Conservation (phyloP, 805 yeast species). For the Metschnikowia orientalis region DNA sequence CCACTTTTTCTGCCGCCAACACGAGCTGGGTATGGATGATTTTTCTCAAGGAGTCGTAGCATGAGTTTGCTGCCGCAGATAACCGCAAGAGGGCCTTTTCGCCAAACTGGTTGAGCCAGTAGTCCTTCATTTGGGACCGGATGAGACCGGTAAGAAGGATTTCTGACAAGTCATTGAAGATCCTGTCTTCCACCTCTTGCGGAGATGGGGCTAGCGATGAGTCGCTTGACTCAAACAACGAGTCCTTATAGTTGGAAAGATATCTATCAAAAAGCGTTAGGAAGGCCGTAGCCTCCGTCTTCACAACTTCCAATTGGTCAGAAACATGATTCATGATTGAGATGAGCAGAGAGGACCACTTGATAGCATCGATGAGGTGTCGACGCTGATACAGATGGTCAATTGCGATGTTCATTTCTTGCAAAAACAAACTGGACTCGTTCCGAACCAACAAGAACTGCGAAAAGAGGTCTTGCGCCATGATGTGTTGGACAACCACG, state of each 20-base stretch:
- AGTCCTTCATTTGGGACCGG: constrained; percentile 47
- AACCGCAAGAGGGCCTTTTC: constrained; percentile 61
- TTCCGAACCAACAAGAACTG: constrained; percentile 26
- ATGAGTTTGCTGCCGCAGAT: constrained; percentile 44
- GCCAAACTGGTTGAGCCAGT: constrained; percentile 62
- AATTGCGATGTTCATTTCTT: constrained; percentile 14
- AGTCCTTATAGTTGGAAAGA: constrained; percentile 30
- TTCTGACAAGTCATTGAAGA: constrained; percentile 34
- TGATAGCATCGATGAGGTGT: constrained; percentile 21
- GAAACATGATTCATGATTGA: constrained; percentile 24
- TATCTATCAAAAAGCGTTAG: constrained; percentile 28
- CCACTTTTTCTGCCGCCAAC: constrained; percentile 52
- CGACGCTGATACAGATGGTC: constrained; percentile 7
- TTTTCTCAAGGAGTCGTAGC: constrained; percentile 49
- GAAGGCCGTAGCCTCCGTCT: constrained; percentile 24
- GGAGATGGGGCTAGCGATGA: constrained; percentile 26
- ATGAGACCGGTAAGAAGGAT: constrained; percentile 52
- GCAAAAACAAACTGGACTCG: constrained; percentile 11
- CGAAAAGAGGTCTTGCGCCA: constrained; percentile 21
- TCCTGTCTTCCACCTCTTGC: constrained; percentile 14
- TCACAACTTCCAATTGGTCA: constrained; percentile 19
- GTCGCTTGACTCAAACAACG: constrained; percentile 20
- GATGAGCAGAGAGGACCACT: constrained; percentile 23
- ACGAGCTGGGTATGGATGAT: constrained; percentile 45
- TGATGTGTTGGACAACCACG: constrained; percentile 19